Conservation (phyloP, 2,329 filamentous ascomycete genomes). For the Macrophomina phaseolina region DNA sequence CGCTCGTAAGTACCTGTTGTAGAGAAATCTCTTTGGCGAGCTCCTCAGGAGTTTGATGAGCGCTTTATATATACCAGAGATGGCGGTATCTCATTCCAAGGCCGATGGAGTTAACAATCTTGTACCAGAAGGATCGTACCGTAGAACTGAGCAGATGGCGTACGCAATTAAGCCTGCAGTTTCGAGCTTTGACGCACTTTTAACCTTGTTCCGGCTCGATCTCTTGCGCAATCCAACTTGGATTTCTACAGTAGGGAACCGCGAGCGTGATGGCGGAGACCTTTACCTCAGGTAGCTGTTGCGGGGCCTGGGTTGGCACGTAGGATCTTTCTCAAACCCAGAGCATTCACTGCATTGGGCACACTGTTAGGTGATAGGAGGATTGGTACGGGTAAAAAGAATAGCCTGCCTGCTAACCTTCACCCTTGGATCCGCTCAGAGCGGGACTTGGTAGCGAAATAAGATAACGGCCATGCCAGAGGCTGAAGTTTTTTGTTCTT, state of each 20-base stretch:
- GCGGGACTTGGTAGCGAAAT: no score
- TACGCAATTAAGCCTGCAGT: not conserved
- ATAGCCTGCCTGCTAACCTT: not conserved
- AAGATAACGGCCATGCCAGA: no score
- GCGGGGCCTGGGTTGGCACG: not conserved
- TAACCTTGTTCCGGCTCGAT: not conserved
- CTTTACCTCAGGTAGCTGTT: not conserved
- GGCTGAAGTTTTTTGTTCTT: not conserved
- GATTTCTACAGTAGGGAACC: not conserved
- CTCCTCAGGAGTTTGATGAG: not conserved
- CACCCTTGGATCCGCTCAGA: no score
- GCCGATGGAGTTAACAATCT: no score
- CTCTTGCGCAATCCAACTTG: not conserved
- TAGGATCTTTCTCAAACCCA: not conserved
- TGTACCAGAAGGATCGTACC: not conserved
- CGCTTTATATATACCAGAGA: no score
- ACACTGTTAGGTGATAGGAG: not conserved
- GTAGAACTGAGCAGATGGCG: not conserved
- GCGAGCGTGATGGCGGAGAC: not conserved
- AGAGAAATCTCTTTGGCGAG: not conserved
- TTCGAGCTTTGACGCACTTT: not conserved
- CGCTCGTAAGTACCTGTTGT: no score
- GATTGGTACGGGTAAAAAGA: not conserved
- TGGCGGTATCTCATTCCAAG: no score
- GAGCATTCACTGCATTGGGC: conserved; percentile 1